A percentile compares a stretch with the other conserved stretches of the same genome.
Conservation (phyloP, 1,284 basidiomycete species). For the Ustilago trichophora region DNA sequence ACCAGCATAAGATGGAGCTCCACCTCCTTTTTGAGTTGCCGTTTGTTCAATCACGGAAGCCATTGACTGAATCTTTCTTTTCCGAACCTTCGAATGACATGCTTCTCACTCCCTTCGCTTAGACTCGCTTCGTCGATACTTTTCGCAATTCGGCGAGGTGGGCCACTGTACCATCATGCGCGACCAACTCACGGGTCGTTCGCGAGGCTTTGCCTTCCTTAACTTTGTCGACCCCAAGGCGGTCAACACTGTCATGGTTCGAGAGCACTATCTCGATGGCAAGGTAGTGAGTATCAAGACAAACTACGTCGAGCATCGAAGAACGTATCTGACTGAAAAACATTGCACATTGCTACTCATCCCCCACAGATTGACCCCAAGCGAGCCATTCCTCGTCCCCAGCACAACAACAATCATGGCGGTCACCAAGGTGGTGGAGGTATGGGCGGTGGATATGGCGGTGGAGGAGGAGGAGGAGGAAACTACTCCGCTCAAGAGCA, state of each 20-base stretch:
- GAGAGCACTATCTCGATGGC: constrained; percentile 87
- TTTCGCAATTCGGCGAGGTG: constrained; percentile 87
- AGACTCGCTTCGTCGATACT: constrained; percentile 86
- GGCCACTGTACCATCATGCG: constrained; percentile 95
- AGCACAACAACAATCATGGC: constrained; percentile 35
- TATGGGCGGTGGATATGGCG: background rate
- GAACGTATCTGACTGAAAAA: background rate
- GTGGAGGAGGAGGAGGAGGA: constrained; percentile 1
- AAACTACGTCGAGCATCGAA: too few species aligned
- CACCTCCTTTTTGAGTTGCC: background rate
- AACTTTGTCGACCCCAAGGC: constrained; percentile 86
- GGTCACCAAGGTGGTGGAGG: constrained; percentile 8
- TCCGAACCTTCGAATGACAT: background rate
- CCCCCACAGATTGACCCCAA: constrained; percentile 91
- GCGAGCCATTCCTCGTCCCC: constrained; percentile 86
- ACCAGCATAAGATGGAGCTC: too few species aligned
- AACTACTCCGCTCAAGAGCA: constrained; percentile 28
- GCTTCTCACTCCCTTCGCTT: background rate
- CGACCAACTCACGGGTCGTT: constrained; percentile 82
- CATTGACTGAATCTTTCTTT: too few species aligned
- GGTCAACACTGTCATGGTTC: constrained; percentile 86
- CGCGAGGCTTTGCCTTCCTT: constrained; percentile 91
- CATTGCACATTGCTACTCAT: background rate
- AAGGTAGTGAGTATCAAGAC: constrained; percentile 78
- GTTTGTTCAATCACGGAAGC: too few species aligned